phyloP scores from a whole-genome alignment of 2,329 filamentous ascomycete species.

The Talaromyces marneffei region DNA sequence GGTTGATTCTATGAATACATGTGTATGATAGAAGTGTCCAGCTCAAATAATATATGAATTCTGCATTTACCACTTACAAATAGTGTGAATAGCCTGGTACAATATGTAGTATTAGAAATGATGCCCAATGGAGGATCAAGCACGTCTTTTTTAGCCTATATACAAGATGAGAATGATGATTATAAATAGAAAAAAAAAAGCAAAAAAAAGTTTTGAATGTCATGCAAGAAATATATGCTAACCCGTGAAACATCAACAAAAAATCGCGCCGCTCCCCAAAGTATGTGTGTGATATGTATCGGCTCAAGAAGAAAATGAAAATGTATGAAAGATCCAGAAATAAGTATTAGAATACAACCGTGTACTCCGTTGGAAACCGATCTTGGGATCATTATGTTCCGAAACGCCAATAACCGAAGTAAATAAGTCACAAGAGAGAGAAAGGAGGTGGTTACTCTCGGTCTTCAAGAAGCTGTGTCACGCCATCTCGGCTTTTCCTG shows the following conservation, averaged over 20 bases:
- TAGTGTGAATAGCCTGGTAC: neutral
- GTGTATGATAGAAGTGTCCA: no score
- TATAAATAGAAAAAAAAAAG: neutral
- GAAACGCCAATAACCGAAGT: neutral
- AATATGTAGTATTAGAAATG: neutral
- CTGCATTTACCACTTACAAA: neutral
- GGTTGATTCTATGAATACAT: no score
- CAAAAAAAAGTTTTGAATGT: neutral
- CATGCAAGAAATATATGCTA: neutral
- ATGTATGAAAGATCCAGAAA: neutral
- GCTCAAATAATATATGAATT: neutral
- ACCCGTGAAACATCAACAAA: neutral
- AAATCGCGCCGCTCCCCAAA: constrained; percentile 3
- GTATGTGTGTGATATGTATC: neutral
- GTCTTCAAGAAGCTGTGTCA: neutral
- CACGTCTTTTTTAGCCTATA: neutral
- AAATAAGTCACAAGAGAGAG: neutral
- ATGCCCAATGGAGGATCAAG: neutral
- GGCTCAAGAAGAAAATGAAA: neutral
- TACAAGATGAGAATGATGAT: neutral
- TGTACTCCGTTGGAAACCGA: constrained; percentile 1
- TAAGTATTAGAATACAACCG: constrained; percentile 1
- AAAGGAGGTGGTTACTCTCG: neutral
- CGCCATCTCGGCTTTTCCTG: neutral
- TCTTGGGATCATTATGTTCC: constrained; percentile 3